Percentiles rank a stretch among this genome's conserved stretches.
These are phyloP conservation scores for Wickerhamomyces kurtzmanii DNA, from an alignment of 805 yeast species.

Conservation along the genomic window DNA sequence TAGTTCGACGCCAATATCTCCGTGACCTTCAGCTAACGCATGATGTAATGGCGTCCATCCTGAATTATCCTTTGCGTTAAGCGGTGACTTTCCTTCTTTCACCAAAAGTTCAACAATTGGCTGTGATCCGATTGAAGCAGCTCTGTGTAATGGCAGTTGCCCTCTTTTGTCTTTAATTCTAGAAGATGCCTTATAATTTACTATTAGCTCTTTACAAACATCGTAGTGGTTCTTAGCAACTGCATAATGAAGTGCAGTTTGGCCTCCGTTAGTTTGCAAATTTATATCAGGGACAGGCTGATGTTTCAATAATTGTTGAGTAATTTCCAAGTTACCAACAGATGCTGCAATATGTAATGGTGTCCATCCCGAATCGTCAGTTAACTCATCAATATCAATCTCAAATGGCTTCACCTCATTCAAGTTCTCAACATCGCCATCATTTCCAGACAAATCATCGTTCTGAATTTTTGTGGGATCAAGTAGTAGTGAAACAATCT, in stretches of 20 bases:
- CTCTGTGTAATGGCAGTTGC: slow-evolving; percentile 68
- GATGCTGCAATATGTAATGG: slow-evolving; percentile 79
- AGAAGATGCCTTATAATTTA: slow-evolving; percentile 46
- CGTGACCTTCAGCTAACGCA: slow-evolving; percentile 85
- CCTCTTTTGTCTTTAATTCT: slow-evolving; percentile 59
- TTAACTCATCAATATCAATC: slow-evolving; percentile 56
- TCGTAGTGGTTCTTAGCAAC: slow-evolving; percentile 55
- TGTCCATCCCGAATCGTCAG: slow-evolving; percentile 82
- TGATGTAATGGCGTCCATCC: slow-evolving; percentile 90
- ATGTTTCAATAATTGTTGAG: slow-evolving; percentile 38
- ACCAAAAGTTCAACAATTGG: slow-evolving; percentile 47
- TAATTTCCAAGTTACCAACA: slow-evolving; percentile 48
- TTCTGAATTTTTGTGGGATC: slow-evolving; percentile 21
- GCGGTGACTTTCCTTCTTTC: slow-evolving; percentile 42
- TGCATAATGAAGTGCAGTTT: slow-evolving; percentile 70
- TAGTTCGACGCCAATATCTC: slow-evolving; percentile 58
- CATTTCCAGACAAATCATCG: no score
- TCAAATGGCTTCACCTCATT: slow-evolving; percentile 13
- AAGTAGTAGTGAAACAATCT: slow-evolving; percentile 37
- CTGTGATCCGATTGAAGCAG: slow-evolving; percentile 66
- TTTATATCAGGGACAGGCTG: slow-evolving; percentile 53
- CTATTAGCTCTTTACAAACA: slow-evolving; percentile 43
- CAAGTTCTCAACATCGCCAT: no score
- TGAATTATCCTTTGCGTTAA: slow-evolving; percentile 56
- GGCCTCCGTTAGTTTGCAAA: slow-evolving; percentile 54